Evolutionary conservation across 2,329 filamentous ascomycete species (phyloP).

Genomic region (Cordyceps farinosa): DNA sequence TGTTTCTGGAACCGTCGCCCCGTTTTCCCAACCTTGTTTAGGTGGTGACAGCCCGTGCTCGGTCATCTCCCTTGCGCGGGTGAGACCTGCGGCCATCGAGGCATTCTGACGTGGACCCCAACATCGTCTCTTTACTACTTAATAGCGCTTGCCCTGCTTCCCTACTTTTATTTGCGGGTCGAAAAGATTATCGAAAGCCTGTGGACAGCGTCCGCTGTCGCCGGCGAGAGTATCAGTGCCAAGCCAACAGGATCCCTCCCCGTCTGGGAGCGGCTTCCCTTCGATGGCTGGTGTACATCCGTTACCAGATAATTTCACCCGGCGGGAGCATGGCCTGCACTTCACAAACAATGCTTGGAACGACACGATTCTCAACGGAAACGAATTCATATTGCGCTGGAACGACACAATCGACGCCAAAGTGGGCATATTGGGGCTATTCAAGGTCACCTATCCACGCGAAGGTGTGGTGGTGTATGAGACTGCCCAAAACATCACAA

Average conservation of each 20-base stretch:
- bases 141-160: conserved; percentile 19
- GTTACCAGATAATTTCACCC: conserved; percentile 18
- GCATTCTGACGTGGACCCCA: conserved; percentile 18
- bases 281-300: conserved; percentile 24
- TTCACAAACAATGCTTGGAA: conserved; percentile 35
- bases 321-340: conserved; percentile 27
- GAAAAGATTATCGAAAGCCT: conserved; percentile 14
- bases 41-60: conserved; percentile 13
- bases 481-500: conserved; percentile 29
- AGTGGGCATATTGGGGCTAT: conserved; percentile 28
- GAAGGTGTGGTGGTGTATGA: conserved; percentile 30
- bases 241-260: conserved; percentile 20
- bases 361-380: conserved; percentile 32
- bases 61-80: conserved; percentile 25
- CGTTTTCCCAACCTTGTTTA: conserved; percentile 9
- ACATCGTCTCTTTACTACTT: conserved; percentile 22
- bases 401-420: conserved; percentile 27
- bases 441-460: conserved; percentile 30
- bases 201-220: conserved; percentile 11
- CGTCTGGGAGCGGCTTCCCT: conserved; percentile 18
- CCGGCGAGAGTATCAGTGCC: conserved; percentile 11
- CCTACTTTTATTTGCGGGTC: conserved; percentile 19
- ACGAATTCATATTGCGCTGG: conserved; percentile 29
- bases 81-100: conserved; percentile 25
- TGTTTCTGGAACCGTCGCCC: conserved; percentile 15